Evolutionary conservation across 2,329 filamentous ascomycete genomes (phyloP).

Genomic region (Trichoderma atrobrunneum): DNA sequence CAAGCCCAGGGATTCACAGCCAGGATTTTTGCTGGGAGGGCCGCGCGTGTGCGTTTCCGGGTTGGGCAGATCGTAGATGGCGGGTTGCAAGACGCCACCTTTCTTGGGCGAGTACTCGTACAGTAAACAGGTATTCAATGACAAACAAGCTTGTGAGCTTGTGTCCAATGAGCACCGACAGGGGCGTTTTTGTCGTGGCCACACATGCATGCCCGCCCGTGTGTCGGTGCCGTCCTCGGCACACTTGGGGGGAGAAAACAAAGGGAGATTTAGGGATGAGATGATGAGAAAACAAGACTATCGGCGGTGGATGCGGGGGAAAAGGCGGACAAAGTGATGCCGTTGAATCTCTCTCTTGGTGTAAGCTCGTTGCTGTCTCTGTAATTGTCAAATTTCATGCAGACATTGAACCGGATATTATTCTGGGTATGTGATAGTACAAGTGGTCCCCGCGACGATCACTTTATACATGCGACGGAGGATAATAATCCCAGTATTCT

Average conservation of each 20-base stretch:
- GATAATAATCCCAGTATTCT: not conserved
- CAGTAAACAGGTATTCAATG: not conserved
- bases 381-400: not conserved
- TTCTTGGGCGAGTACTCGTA: not conserved
- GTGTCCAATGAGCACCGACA: not conserved
- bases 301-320: not conserved
- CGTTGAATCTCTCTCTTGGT: not conserved
- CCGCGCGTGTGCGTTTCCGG: slow-evolving; percentile 3
- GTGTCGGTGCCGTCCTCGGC: not conserved
- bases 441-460: not conserved
- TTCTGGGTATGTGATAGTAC: not conserved
- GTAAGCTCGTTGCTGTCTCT: not conserved
- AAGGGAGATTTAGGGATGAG: not conserved
- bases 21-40: not conserved
- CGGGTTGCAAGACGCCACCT: not conserved
- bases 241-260: not conserved
- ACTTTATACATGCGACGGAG: not conserved
- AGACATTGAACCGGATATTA: not conserved
- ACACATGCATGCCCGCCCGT: not conserved
- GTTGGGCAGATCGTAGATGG: slow-evolving; percentile 7
- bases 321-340: not conserved
- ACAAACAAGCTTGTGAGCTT: not conserved
- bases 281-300: not conserved
- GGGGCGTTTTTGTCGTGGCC: not conserved
- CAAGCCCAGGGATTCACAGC: not conserved